Conservation (phyloP, 495 filamentous ascomycete species). For the Chaetomidium leptoderma region DNA sequence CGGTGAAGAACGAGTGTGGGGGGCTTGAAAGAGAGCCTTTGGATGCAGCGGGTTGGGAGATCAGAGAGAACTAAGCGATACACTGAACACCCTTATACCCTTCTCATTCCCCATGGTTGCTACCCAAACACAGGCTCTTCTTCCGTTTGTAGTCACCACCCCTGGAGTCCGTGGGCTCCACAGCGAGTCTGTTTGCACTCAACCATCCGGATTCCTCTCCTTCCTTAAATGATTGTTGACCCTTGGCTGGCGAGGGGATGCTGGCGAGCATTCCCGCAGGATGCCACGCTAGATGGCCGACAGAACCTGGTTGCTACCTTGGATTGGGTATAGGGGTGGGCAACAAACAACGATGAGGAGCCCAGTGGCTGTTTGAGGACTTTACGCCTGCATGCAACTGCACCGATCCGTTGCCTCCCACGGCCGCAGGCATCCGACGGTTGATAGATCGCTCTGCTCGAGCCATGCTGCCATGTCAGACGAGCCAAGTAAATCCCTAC, state of each 20-base stretch:
- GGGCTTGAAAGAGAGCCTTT: not conserved
- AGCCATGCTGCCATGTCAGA: not conserved
- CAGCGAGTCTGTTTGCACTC: conserved; percentile 4
- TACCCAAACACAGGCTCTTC: too few relatives aligned
- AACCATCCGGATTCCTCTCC: not conserved
- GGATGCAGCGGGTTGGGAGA: not conserved
- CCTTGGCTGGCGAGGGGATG: not conserved
- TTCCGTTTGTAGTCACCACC: not conserved
- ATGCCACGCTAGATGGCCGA: not conserved
- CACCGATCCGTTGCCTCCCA: conserved; percentile 4
- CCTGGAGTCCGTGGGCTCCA: not conserved
- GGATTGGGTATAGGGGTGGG: not conserved
- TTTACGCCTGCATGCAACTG: conserved; percentile 10
- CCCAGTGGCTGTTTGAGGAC: not conserved
- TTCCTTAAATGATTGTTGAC: not conserved
- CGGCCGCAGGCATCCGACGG: not conserved
- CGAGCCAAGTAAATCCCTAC: too few relatives aligned
- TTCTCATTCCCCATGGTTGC: not conserved
- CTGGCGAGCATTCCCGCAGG: not conserved
- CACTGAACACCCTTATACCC: conserved; percentile 5
- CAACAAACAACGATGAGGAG: not conserved
- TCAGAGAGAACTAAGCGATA: not conserved
- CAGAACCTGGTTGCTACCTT: not conserved
- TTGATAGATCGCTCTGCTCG: not conserved
- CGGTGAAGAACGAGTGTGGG: conserved; percentile 1